A percentile compares a stretch with the other conserved stretches of the same genome.
These are phyloP conservation scores for Neofusicoccum sp. DNA, from an alignment of 2,329 filamentous ascomycete species.

Conservation along the genomic window DNA sequence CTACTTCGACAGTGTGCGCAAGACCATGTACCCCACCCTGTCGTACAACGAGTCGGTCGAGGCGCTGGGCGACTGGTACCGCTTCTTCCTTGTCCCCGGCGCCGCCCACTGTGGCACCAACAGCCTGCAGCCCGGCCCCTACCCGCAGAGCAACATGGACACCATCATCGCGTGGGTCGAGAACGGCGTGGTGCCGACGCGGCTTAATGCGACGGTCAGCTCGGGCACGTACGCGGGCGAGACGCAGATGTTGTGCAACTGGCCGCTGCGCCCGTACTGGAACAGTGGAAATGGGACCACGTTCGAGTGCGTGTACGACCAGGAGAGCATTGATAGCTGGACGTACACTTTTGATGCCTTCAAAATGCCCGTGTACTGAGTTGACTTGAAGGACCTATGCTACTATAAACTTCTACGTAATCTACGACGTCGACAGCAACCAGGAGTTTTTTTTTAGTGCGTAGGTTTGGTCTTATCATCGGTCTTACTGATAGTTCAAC, in stretches of 20 bases:
- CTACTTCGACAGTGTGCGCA: slow-evolving; percentile 56
- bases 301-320: slow-evolving; percentile 14
- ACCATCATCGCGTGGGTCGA: slow-evolving; percentile 22
- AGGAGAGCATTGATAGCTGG: slow-evolving; percentile 10
- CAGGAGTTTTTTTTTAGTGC: too few relatives aligned
- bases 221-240: slow-evolving; percentile 32
- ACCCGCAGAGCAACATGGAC: slow-evolving; percentile 19
- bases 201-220: slow-evolving; percentile 41
- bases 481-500: too few relatives aligned
- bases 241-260: slow-evolving; percentile 41
- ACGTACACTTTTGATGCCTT: slow-evolving; percentile 14
- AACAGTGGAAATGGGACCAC: background rate
- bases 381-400: background rate
- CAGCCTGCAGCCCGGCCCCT: slow-evolving; percentile 19
- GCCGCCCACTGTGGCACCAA: slow-evolving; percentile 20
- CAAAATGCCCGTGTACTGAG: slow-evolving; percentile 18
- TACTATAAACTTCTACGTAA: too few relatives aligned
- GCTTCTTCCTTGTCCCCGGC: slow-evolving; percentile 42
- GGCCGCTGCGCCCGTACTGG: slow-evolving; percentile 35
- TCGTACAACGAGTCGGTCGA: slow-evolving; percentile 19
- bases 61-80: slow-evolving; percentile 54
- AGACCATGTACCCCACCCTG: slow-evolving; percentile 44
- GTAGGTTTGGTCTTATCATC: too few relatives aligned
- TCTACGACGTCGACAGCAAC: too few relatives aligned
- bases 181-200: slow-evolving; percentile 29